Evolutionary conservation across 1,139 yeast species (phyloP), one percentile per base, ranked within the genome.

Genomic region (Yamadazyma songkhlaensis): DNA sequence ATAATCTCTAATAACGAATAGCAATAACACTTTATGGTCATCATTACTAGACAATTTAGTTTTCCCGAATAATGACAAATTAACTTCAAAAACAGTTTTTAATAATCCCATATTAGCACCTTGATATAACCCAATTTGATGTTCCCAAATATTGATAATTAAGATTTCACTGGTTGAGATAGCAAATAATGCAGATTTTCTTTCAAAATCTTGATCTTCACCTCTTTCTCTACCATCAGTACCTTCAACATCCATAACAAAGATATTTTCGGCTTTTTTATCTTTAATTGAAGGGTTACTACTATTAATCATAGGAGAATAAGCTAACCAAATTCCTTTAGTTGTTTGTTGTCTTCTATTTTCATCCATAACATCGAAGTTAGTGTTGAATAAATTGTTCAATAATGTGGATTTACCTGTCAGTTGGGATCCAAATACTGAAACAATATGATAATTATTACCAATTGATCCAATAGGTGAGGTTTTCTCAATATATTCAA

Each of bases 221-320:
- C 98, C 98, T 41, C 97, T 76, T 62, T 92, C 98, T 46, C 97
- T 76, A 33, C 98, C 98, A 62, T 92, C 98, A 2, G 97, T 89
- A 32, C 98, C 98, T 63, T 92, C 98, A 13, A 92, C 97, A 57
- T 92, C 98, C 77, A 92, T 74, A 2, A 92, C 95, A 49, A 89
- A 75, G n/a, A 89, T 67, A 47, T 73, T 75, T 33, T 59, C 60
- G 30, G 48, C 55, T 48, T 53, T 40, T 11, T 44, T 45, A 12
- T 40, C 45, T 33, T 49, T 56, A 47, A 52, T 42, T 21, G 44
- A 46, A 8, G 45, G 41, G 2, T 53, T 48, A 24, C 62, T 55
- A 24, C 67, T 65, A 25, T 72, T 62, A 11, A 59, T 53, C 5
- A 32, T 34, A 2, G 70, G 68, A 1, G 89, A 80, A 54, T 78